Evolutionary conservation across 1,139 yeast species (phyloP), one percentile per base, ranked within the genome.

Genomic region (Blastobotrys serpentis): DNA sequence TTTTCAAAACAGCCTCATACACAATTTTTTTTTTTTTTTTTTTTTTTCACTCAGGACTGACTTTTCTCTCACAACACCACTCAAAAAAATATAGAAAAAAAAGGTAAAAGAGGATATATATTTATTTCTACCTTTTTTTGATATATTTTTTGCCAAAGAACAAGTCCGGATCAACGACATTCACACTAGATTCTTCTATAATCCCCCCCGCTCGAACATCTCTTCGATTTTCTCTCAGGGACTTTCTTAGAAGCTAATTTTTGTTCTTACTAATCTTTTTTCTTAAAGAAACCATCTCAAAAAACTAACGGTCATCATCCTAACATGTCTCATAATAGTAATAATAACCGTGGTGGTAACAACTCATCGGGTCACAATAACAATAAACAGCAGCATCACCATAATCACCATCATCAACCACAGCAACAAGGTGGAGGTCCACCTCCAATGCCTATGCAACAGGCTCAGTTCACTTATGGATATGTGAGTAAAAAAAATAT

Each of bases 391-490:
- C 29, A 33, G 26, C 36, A 30, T 36, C 40, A 44, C 13, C 37
- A 38, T 16, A 22, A 26, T 43, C 39, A 42, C 22, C 38, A 21
- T 16, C 29, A 40, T 26, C 46, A 43, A 40, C 41, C 18, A 10
- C 43, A 38, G 38, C 42, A 32, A 22, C 33, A 21, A 5, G 40
- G 23, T n/a, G 38, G 40, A 3, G 40, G 16, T 13, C 45, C 40
- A 3, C 47, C 41, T 18, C 46, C 25, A 25, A 43, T 43, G 41
- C 46, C 46, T 23, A 43, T 43, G 42, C 41, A 36, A 23, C 45
- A 42, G 37, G n/a, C n/a, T n/a, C 25, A 29, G 10, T 42, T 30
- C 17, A 6, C 39, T 13, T 42, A 42, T 14, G 45, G 45, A 19
- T 42, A 42, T 36, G 32, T 36, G 40, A 36, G 40, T 36, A 36